Evolutionary conservation across 192 early-diverging fungal genomes (phyloP).

Genomic region (Podila minutissima): DNA sequence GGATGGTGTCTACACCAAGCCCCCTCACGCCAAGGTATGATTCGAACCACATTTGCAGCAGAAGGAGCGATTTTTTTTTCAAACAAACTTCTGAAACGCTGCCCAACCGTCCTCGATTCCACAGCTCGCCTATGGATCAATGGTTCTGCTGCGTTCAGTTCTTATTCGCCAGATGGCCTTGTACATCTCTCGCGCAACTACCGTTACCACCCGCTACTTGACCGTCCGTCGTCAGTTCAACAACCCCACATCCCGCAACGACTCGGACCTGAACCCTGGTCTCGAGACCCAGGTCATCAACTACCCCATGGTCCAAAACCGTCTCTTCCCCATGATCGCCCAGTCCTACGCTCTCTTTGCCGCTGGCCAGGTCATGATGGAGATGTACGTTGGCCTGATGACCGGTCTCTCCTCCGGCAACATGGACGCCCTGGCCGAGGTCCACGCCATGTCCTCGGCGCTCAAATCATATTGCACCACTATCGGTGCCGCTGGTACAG

Average conservation of each 20-base stretch:
- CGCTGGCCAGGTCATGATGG: constrained; percentile 43
- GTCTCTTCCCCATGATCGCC: constrained; percentile 62
- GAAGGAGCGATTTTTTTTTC: no score
- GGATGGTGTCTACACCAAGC: constrained; percentile 66
- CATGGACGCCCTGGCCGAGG: constrained; percentile 57
- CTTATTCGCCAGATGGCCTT: constrained; percentile 62
- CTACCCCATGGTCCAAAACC: constrained; percentile 61
- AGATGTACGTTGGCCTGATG: constrained; percentile 67
- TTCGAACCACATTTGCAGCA: no score
- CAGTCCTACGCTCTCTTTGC: constrained; percentile 61
- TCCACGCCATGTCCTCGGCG: constrained; percentile 82
- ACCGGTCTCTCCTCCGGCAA: constrained; percentile 58
- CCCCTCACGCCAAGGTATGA: constrained; percentile 61
- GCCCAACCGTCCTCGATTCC: neutral
- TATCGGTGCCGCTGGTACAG: constrained; percentile 70
- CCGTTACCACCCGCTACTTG: constrained; percentile 59
- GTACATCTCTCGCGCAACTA: constrained; percentile 58
- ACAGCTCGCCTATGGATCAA: constrained; percentile 71
- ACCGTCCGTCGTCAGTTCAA: constrained; percentile 60
- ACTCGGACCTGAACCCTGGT: constrained; percentile 53
- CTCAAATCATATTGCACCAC: constrained; percentile 80
- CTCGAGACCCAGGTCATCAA: constrained; percentile 64
- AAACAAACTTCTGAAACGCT: no score
- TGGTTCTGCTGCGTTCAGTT: constrained; percentile 70
- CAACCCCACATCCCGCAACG: constrained; percentile 50